A percentile compares a stretch with the other conserved stretches of the same genome.
Conservation (phyloP, 805 yeast species). For the Tetrapisispora fleetii region DNA sequence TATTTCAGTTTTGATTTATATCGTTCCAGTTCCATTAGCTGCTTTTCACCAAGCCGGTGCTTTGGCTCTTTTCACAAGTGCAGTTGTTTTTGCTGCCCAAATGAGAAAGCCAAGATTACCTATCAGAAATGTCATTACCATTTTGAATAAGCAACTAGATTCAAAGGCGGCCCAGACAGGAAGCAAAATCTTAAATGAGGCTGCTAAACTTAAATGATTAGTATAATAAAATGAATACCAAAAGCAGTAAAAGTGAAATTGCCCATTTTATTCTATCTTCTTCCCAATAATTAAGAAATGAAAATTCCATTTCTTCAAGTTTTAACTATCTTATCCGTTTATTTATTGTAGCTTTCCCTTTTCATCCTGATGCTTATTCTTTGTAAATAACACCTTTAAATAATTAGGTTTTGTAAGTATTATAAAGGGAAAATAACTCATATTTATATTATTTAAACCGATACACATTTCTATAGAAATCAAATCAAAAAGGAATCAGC, state of each 20-base stretch:
- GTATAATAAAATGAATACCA: too few species aligned
- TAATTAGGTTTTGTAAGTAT: background rate
- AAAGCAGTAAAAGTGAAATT: too few species aligned
- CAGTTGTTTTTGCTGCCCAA: constrained; percentile 52
- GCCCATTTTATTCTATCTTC: too few species aligned
- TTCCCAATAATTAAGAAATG: too few species aligned
- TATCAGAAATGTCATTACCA: constrained; percentile 29
- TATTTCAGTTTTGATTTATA: constrained; percentile 69
- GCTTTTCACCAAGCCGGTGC: constrained; percentile 98
- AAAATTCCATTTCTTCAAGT: constrained; percentile 7
- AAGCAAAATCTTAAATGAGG: constrained; percentile 30
- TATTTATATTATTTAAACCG: background rate
- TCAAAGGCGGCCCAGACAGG: constrained; percentile 12
- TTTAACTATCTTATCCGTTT: too few species aligned
- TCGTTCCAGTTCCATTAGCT: constrained; percentile 89
- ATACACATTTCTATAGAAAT: too few species aligned
- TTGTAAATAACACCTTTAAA: constrained; percentile 1
- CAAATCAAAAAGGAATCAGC: too few species aligned
- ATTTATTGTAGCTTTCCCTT: background rate
- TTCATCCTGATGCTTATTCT: background rate
- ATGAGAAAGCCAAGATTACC: constrained; percentile 48
- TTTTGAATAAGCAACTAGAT: constrained; percentile 26
- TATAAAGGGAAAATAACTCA: background rate
- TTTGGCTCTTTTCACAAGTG: constrained; percentile 70
- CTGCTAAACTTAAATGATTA: constrained; percentile 20